A percentile compares a stretch with the other conserved stretches of the same genome.
These are phyloP conservation scores for Herpetomonas muscarum DNA, from an alignment of 208 protist species.

Conservation along the genomic window DNA sequence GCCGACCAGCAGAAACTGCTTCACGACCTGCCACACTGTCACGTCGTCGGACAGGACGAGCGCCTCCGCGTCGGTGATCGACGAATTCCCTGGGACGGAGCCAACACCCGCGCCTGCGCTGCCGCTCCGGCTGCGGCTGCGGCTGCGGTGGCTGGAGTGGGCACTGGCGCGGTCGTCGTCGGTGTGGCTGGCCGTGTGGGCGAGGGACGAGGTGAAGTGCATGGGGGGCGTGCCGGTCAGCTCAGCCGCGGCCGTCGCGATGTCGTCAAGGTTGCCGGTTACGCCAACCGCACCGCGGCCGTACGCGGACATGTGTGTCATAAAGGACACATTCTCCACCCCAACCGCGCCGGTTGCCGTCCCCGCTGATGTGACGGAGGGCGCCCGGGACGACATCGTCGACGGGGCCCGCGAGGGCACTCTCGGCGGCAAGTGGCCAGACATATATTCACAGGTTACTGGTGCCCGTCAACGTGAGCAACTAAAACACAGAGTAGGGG, in stretches of 20 bases:
- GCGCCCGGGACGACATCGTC: too few species aligned
- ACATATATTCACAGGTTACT: too few species aligned
- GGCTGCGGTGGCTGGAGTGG: not conserved
- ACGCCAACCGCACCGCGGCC: slow-evolving; percentile 14
- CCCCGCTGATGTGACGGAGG: too few species aligned
- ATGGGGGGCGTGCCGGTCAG: not conserved
- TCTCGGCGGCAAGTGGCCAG: too few species aligned
- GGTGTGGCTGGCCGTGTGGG: not conserved
- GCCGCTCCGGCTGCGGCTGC: not conserved
- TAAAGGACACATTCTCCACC: slow-evolving; percentile 38
- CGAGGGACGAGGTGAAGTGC: not conserved
- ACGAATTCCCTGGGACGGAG: not conserved
- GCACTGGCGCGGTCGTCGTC: not conserved
- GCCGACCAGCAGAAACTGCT: slow-evolving; percentile 62
- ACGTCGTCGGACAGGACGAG: slow-evolving; percentile 20
- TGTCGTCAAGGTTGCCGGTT: slow-evolving; percentile 10
- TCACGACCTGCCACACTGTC: slow-evolving; percentile 27
- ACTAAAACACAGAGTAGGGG: too few species aligned
- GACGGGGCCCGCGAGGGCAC: too few species aligned
- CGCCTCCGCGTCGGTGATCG: slow-evolving; percentile 14
- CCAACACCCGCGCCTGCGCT: slow-evolving; percentile 17
- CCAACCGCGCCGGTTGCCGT: too few species aligned
- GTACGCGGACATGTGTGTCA: slow-evolving; percentile 18
- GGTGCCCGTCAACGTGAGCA: too few species aligned
- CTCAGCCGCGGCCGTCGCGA: slow-evolving; percentile 1